Conservation (phyloP, 1,284 basidiomycete species). For the Marasmius sp. region DNA sequence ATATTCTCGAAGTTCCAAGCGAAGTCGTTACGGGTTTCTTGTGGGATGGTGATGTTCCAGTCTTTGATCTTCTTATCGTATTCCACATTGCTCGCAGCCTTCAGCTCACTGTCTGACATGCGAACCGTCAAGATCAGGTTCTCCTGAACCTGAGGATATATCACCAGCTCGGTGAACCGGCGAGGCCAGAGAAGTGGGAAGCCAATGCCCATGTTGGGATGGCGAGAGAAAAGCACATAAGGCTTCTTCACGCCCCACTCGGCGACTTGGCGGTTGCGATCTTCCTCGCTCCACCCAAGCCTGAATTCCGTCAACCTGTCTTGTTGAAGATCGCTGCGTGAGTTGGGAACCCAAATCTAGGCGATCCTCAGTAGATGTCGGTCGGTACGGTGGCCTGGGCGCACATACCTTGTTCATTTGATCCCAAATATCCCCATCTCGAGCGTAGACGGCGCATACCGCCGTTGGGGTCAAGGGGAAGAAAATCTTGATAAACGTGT, state of each 20-base stretch:
- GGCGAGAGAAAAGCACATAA: conserved; percentile 14
- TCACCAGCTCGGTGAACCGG: conserved; percentile 15
- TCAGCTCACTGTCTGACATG: not conserved
- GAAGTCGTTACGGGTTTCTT: not conserved
- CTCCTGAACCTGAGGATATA: conserved; percentile 15
- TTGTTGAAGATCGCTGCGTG: not conserved
- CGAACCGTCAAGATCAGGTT: not conserved
- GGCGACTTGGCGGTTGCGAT: conserved; percentile 9
- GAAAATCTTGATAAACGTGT: not conserved
- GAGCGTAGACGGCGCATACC: not conserved
- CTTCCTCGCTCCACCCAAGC: conserved; percentile 9
- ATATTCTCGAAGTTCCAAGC: not conserved
- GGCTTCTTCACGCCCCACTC: conserved; percentile 14
- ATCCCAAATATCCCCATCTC: not conserved
- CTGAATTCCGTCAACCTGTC: not conserved
- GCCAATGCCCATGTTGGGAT: conserved; percentile 12
- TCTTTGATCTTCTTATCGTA: not conserved
- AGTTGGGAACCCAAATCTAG: conserved; percentile 15
- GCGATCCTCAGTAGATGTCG: not conserved
- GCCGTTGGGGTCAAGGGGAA: not conserved
- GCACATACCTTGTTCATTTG: not conserved
- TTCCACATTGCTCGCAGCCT: not conserved
- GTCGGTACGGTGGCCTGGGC: not conserved
- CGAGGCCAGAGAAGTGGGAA: not conserved
- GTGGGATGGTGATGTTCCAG: not conserved